phyloP scores from a whole-genome alignment of 192 early-diverging fungal genomes.

The Backusella tarrabulga region DNA sequence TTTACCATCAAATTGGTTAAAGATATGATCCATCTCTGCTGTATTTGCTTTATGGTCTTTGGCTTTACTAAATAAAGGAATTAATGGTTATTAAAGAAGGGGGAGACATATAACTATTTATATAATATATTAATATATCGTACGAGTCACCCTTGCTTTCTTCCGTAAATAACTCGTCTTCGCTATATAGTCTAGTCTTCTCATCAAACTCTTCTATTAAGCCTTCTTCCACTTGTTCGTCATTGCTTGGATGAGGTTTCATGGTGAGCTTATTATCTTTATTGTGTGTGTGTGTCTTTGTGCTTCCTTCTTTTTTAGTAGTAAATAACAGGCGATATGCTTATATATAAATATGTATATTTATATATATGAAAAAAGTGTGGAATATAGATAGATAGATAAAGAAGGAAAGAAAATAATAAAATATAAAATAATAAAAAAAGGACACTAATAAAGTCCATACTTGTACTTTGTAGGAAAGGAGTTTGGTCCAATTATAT shows the following conservation, averaged over 20 bases:
- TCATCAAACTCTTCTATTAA: slow-evolving; percentile 24
- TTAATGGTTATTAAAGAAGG: neutral
- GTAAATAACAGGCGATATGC: neutral
- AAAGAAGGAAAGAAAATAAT: neutral
- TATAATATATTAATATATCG: neutral
- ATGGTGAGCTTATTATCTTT: neutral
- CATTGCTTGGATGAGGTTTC: slow-evolving; percentile 6
- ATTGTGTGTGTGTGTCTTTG: neutral
- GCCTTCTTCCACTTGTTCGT: slow-evolving; percentile 10
- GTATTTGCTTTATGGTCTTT: slow-evolving; percentile 9
- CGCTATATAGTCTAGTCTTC: slow-evolving; percentile 4
- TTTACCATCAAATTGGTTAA: slow-evolving; percentile 16
- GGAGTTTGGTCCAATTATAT: slow-evolving; percentile 2
- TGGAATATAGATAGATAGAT: neutral
- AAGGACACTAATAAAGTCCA: slow-evolving; percentile 4
- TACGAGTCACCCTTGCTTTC: slow-evolving; percentile 9
- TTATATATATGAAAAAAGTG: neutral
- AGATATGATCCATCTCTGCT: slow-evolving; percentile 18
- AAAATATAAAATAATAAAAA: neutral
- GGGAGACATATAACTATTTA: neutral
- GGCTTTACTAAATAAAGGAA: neutral
- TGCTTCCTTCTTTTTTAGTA: neutral
- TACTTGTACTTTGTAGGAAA: neutral
- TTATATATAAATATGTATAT: neutral
- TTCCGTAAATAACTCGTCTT: slow-evolving; percentile 4